Base-by-base conservation (phyloP, 352 stramenopile species). In the Phytophthora pinifolia region DNA sequence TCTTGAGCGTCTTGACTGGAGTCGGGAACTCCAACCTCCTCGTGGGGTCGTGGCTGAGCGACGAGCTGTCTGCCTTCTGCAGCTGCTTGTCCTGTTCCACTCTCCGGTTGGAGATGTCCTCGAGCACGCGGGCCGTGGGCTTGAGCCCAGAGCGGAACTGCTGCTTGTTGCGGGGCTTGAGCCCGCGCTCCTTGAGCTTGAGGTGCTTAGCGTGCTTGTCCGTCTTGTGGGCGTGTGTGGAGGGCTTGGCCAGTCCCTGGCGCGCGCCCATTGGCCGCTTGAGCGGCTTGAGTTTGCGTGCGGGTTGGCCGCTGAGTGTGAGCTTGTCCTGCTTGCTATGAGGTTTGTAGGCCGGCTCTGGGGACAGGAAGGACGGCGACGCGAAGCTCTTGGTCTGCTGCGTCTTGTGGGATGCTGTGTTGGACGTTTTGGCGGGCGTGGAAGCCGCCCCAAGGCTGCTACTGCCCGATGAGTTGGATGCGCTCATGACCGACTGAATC, bases 1-100 rank as follows among this genome's bases (percentile, higher is more conserved):
- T 59, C 17, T 48, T 10, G 22, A 6, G 32, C 37, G 12, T 53
- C 43, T 74, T 86, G 1, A 70, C 46, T 3, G 70, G 72, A 33
- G 75, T 83, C 6, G 53, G 46, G 46, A 86, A 86, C 53, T 76
- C 70, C 0, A 86, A 50, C 35, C 82, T 85, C 20, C 74, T 42
- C 2, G 72, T 82, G 8, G 52, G 51, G 53, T 73, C 34, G 17
- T 67, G 54, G 18, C 41, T 51, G 12, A 30, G 15, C 14, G 50
- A 50, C 9, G 41, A 39, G 25, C 46, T 18, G 10, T 10, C 15
- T 5, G n/a, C 14, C 35, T 64, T 54, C 15, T 29, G 12, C n/a
- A 35, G 33, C n/a, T 52, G 43, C 4, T 52, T 62, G 7, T 67
- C 58, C 15, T 27, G 15, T 42, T 43, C 25, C 25, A 5, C 25